Percentiles rank a stretch among this genome's conserved stretches.
Evolutionary conservation across 179 eudicot species (phyloP).

Genomic region (Gypsophila paniculata): DNA sequence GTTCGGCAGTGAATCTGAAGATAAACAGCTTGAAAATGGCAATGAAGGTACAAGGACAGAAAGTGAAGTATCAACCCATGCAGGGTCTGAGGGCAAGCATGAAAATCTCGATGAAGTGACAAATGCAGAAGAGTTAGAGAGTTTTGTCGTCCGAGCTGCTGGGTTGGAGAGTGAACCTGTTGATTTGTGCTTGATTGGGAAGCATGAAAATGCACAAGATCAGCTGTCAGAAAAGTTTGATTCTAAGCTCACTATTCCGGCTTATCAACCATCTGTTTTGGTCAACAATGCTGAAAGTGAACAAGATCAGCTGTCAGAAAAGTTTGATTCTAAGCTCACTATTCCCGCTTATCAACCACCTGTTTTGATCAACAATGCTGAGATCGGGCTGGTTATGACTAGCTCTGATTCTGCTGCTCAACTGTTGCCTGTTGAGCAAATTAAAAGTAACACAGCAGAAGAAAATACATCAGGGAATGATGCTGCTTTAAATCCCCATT

Average conservation of each 20-base stretch:
- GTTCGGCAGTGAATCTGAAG: not conserved
- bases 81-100: not conserved
- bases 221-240: constrained; percentile 11
- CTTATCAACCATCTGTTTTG: constrained; percentile 7
- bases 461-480: not conserved
- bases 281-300: not conserved
- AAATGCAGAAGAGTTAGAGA: not conserved
- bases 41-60: not conserved
- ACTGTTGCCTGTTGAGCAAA: constrained; percentile 5
- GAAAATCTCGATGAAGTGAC: not conserved
- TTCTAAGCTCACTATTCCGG: not conserved
- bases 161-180: not conserved
- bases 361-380: constrained; percentile 1
- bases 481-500: not conserved
- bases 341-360: constrained; percentile 6
- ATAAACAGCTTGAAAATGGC: not conserved
- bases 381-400: not conserved
- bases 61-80: no score
- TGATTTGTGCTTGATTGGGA: not conserved
- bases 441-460: constrained; percentile 7
- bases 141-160: not conserved
- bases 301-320: not conserved
- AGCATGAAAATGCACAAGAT: not conserved
- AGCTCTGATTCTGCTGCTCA: constrained; percentile 9
- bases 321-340: constrained; percentile 6